Conservation (phyloP, 768 basidiomycete genomes). For the Pulveroboletus sp. region DNA sequence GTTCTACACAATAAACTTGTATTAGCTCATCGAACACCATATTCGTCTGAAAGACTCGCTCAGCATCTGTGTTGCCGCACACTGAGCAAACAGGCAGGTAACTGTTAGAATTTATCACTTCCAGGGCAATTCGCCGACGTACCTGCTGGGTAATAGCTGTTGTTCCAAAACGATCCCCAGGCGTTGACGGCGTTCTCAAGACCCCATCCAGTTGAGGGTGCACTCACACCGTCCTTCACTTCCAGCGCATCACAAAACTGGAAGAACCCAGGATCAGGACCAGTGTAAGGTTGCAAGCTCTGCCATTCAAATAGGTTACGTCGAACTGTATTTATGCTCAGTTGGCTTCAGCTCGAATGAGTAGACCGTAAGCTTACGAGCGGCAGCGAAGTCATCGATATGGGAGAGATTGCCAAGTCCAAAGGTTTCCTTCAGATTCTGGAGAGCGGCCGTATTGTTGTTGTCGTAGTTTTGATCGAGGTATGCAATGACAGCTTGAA, state of each 20-base stretch:
- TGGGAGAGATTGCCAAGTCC: slow-evolving; percentile 58
- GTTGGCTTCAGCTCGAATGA: slow-evolving; percentile 6
- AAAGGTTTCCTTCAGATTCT: slow-evolving; percentile 54
- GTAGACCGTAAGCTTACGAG: slow-evolving; percentile 34
- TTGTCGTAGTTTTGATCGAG: slow-evolving; percentile 56
- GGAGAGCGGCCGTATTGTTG: slow-evolving; percentile 45
- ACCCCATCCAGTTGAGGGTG: slow-evolving; percentile 55
- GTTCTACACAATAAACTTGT: slow-evolving; percentile 31
- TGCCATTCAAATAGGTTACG: slow-evolving; percentile 69
- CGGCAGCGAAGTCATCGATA: slow-evolving; percentile 64
- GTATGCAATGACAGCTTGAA: slow-evolving; percentile 59
- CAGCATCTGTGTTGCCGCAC: slow-evolving; percentile 44
- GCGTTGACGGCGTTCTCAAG: slow-evolving; percentile 56
- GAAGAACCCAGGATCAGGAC: slow-evolving; percentile 37
- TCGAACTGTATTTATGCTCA: slow-evolving; percentile 39
- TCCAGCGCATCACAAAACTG: slow-evolving; percentile 40
- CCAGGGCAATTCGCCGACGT: slow-evolving; percentile 19
- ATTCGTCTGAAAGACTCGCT: slow-evolving; percentile 39
- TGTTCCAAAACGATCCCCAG: slow-evolving; percentile 60
- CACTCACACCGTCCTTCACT: slow-evolving; percentile 39
- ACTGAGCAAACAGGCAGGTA: slow-evolving; percentile 34
- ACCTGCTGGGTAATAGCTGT: slow-evolving; percentile 46
- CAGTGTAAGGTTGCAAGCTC: slow-evolving; percentile 47
- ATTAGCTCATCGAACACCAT: slow-evolving; percentile 20
- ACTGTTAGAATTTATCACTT: neutral